Evolutionary conservation across 352 stramenopile genomes (phyloP).

Genomic region (Phytophthora fragariaefolia): DNA sequence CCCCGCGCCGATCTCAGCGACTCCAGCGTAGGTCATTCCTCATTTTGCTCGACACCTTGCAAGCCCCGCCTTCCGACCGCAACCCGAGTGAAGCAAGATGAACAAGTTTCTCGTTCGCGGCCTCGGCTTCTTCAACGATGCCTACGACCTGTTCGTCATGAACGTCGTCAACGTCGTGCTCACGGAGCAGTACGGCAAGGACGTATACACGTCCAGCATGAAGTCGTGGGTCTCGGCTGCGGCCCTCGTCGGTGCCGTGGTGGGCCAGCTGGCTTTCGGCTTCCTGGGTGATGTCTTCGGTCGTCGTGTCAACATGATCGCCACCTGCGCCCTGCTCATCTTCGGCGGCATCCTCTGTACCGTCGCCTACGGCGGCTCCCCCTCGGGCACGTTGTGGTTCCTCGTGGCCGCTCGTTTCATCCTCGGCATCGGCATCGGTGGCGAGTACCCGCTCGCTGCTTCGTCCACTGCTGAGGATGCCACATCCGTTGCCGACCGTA

Average conservation of each 20-base stretch:
- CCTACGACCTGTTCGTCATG: slow-evolving; percentile 86
- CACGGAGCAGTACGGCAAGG: slow-evolving; percentile 69
- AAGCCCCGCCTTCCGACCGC: slow-evolving; percentile 1
- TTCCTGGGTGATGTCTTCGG: slow-evolving; percentile 70
- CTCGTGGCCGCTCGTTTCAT: slow-evolving; percentile 64
- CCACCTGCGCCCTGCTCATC: slow-evolving; percentile 71
- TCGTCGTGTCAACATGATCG: slow-evolving; percentile 71
- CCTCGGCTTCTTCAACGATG: slow-evolving; percentile 82
- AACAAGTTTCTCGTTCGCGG: slow-evolving; percentile 75
- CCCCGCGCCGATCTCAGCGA: slow-evolving; percentile 7
- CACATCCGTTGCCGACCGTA: slow-evolving; percentile 52
- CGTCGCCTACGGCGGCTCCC: slow-evolving; percentile 51
- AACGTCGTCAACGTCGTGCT: slow-evolving; percentile 86
- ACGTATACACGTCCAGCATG: slow-evolving; percentile 64
- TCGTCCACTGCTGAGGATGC: slow-evolving; percentile 67
- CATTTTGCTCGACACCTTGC: slow-evolving; percentile 25
- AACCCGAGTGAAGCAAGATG: slow-evolving; percentile 28
- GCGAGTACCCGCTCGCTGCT: slow-evolving; percentile 58
- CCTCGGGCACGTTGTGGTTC: slow-evolving; percentile 61
- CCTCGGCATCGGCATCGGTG: slow-evolving; percentile 68
- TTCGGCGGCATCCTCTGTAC: slow-evolving; percentile 70
- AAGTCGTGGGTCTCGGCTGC: slow-evolving; percentile 70
- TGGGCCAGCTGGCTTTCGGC: slow-evolving; percentile 67
- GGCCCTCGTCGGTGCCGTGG: slow-evolving; percentile 62
- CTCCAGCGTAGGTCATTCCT: slow-evolving; percentile 25